Evolutionary conservation across 805 yeast genomes (phyloP).

Genomic region (Candida adriatica): DNA sequence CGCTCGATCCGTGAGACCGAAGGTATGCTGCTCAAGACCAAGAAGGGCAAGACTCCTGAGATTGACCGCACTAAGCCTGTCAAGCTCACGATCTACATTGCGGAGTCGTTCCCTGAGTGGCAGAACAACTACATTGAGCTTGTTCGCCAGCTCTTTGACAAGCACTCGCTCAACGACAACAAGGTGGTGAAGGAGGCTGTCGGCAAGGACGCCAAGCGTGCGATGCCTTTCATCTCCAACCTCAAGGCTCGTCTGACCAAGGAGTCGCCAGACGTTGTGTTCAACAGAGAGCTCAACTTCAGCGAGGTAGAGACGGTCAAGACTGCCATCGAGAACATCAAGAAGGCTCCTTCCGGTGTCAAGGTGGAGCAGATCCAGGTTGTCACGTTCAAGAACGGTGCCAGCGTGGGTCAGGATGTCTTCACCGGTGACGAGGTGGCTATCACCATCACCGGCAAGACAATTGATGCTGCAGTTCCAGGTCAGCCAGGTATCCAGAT

Average conservation of each 20-base stretch:
- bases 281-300: conserved; percentile 83
- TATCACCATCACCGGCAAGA: conserved; percentile 54
- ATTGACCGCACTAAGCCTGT: conserved; percentile 72
- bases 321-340: conserved; percentile 45
- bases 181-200: conserved; percentile 56
- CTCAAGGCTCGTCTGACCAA: conserved; percentile 71
- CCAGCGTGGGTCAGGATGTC: not conserved
- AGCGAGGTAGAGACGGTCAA: conserved; percentile 66
- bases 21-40: conserved; percentile 82
- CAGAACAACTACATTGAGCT: conserved; percentile 72
- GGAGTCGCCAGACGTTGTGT: conserved; percentile 71
- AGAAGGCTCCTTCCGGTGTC: conserved; percentile 57
- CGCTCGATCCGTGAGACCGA: conserved; percentile 92
- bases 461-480: conserved; percentile 80
- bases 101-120: conserved; percentile 92
- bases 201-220: conserved; percentile 91
- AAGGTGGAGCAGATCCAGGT: conserved; percentile 52
- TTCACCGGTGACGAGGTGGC: conserved; percentile 61
- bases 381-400: conserved; percentile 41
- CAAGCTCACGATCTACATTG: conserved; percentile 62
- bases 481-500: conserved; percentile 87
- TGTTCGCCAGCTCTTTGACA: conserved; percentile 69
- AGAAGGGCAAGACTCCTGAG: conserved; percentile 64
- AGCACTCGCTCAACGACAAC: conserved; percentile 57
- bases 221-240: conserved; percentile 92